Conservation (phyloP, 192 early-diverging fungal species). For the Podila verticillata region DNA sequence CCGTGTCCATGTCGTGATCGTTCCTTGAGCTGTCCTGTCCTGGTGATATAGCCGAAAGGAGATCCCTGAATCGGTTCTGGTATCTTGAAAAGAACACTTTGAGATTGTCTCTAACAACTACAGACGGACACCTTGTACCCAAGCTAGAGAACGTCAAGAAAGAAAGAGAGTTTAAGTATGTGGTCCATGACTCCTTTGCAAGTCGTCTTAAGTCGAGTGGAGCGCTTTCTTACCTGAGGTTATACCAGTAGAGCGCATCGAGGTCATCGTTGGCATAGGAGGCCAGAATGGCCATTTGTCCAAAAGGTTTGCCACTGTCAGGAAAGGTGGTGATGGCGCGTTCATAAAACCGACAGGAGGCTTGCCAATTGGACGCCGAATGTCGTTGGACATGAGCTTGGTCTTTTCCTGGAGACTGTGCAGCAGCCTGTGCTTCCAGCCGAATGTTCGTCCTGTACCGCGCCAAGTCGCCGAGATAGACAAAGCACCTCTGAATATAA, state of each 20-base stretch:
- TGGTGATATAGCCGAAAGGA: slow-evolving; percentile 15
- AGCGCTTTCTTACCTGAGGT: slow-evolving; percentile 44
- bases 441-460: slow-evolving; percentile 56
- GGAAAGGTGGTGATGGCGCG: slow-evolving; percentile 29
- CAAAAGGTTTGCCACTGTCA: slow-evolving; percentile 53
- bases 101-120: slow-evolving; percentile 61
- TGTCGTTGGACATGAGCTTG: slow-evolving; percentile 2
- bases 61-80: slow-evolving; percentile 44
- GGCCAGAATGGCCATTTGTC: slow-evolving; percentile 55
- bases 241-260: slow-evolving; percentile 59
- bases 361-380: slow-evolving; percentile 28
- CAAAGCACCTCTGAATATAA: slow-evolving; percentile 61
- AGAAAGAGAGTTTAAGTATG: neutral
- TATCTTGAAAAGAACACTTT: slow-evolving; percentile 60
- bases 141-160: slow-evolving; percentile 35
- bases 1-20: slow-evolving; percentile 15
- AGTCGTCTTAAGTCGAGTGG: neutral
- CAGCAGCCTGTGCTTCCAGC: slow-evolving; percentile 22
- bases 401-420: slow-evolving; percentile 1
- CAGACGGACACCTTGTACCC: slow-evolving; percentile 60
- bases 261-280: slow-evolving; percentile 50
- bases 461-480: slow-evolving; percentile 65
- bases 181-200: neutral
- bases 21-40: neutral
- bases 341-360: slow-evolving; percentile 26